phyloP scores from a whole-genome alignment of 164 flowering plant genomes.

The Magnolia officinalis region DNA sequence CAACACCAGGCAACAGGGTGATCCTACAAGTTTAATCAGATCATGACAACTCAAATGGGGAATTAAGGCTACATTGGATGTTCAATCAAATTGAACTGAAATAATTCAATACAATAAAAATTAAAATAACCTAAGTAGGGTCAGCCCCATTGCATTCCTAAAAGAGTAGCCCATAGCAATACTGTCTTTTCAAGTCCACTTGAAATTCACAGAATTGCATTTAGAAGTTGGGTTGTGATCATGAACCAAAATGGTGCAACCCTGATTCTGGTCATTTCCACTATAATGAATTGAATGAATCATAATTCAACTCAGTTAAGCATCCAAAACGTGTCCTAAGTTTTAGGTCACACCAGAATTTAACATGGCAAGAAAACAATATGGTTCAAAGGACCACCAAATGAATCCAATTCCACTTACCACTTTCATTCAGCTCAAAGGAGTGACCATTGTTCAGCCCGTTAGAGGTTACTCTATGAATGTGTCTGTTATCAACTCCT shows the following conservation, averaged over 20 bases:
- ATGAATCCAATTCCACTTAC: conserved; percentile 24
- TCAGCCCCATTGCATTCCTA: no score
- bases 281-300: neutral
- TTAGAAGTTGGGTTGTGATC: neutral
- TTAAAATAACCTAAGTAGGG: no score
- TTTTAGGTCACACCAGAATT: neutral
- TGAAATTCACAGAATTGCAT: neutral
- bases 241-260: neutral
- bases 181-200: no score
- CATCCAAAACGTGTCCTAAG: neutral
- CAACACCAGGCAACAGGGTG: neutral
- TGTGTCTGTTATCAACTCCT: conserved; percentile 40
- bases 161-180: no score
- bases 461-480: conserved; percentile 34
- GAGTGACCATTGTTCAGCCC: conserved; percentile 28
- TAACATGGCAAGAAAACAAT: no score
- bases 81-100: no score
- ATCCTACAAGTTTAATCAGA: neutral
- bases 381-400: neutral
- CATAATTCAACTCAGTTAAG: neutral
- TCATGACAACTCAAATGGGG: neutral
- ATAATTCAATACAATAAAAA: no score
- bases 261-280: neutral
- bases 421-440: conserved; percentile 40
- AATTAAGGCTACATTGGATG: neutral